These are phyloP conservation scores for Colletotrichum cuscutae DNA, from an alignment of 2,329 filamentous ascomycete genomes.

Conservation along the genomic window DNA sequence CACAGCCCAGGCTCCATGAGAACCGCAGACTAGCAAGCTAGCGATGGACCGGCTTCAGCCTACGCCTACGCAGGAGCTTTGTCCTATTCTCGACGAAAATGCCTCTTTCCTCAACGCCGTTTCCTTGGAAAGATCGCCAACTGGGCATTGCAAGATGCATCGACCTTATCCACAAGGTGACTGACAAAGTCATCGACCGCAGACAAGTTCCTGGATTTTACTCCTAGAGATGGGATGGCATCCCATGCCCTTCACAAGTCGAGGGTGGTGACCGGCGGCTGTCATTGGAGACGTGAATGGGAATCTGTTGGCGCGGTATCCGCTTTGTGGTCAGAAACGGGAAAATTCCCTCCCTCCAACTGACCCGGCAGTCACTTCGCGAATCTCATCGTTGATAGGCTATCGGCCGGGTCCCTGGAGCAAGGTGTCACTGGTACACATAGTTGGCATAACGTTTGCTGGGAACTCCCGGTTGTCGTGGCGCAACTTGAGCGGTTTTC, in stretches of 20 bases:
- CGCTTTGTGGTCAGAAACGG: constrained; percentile 14
- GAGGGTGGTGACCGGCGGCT: constrained; percentile 11
- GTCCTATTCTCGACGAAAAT: constrained; percentile 5
- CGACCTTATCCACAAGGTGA: background rate
- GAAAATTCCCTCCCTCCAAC: constrained; percentile 6
- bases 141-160: constrained; percentile 1
- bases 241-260: background rate
- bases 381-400: constrained; percentile 19
- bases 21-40: background rate
- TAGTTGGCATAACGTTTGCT: background rate
- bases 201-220: constrained; percentile 5
- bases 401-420: background rate
- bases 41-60: background rate
- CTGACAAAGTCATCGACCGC: background rate
- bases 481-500: constrained; percentile 24
- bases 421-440: background rate
- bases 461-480: constrained; percentile 14
- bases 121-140: constrained; percentile 24
- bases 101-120: constrained; percentile 24
- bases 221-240: constrained; percentile 26
- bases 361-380: constrained; percentile 12
- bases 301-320: constrained; percentile 19
- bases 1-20: background rate
- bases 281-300: constrained; percentile 7
- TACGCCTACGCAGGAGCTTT: background rate